A percentile compares a stretch with the other conserved stretches of the same genome.
Evolutionary conservation across 139 green algal genomes (phyloP).

Genomic region (Protoeuglena noctilucae): DNA sequence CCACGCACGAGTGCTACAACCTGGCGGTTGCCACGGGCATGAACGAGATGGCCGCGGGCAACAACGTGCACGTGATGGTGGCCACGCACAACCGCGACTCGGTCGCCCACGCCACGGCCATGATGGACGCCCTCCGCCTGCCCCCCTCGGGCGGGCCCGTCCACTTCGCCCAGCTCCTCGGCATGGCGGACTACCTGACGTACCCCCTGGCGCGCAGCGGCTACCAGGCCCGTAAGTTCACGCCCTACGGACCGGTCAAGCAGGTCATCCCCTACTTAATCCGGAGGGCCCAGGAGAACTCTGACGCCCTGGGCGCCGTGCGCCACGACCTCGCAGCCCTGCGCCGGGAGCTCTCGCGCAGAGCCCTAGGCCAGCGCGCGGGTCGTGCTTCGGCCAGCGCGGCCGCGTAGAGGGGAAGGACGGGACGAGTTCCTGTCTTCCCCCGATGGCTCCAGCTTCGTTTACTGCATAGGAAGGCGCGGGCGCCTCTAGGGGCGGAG

Average conservation of each 20-base stretch:
- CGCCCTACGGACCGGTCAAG: slow-evolving; percentile 50
- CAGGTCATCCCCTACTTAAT: slow-evolving; percentile 64
- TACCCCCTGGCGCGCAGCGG: slow-evolving; percentile 35
- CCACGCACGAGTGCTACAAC: slow-evolving; percentile 60
- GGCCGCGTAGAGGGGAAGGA: too few relatives aligned
- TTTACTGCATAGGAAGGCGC: too few relatives aligned
- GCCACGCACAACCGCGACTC: slow-evolving; percentile 52
- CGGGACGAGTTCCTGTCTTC: too few relatives aligned
- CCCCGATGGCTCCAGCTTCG: too few relatives aligned
- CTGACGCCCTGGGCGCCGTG: too few relatives aligned
- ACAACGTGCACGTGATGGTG: too few relatives aligned
- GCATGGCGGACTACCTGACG: slow-evolving; percentile 78
- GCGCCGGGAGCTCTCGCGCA: too few relatives aligned
- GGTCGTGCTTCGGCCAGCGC: too few relatives aligned
- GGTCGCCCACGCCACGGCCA: slow-evolving; percentile 39
- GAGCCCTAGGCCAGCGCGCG: too few relatives aligned
- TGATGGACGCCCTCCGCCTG: slow-evolving; percentile 39
- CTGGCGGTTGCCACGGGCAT: slow-evolving; percentile 22
- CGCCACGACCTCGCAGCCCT: too few relatives aligned
- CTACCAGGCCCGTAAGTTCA: slow-evolving; percentile 48
- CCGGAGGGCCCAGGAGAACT: slow-evolving; percentile 54
- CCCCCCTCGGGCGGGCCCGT: slow-evolving; percentile 27
- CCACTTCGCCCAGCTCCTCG: slow-evolving; percentile 79
- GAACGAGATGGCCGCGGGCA: slow-evolving; percentile 22
- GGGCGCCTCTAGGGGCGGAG: too few relatives aligned